Conservation (phyloP, 768 basidiomycete genomes). For the Amanita rimosa region DNA sequence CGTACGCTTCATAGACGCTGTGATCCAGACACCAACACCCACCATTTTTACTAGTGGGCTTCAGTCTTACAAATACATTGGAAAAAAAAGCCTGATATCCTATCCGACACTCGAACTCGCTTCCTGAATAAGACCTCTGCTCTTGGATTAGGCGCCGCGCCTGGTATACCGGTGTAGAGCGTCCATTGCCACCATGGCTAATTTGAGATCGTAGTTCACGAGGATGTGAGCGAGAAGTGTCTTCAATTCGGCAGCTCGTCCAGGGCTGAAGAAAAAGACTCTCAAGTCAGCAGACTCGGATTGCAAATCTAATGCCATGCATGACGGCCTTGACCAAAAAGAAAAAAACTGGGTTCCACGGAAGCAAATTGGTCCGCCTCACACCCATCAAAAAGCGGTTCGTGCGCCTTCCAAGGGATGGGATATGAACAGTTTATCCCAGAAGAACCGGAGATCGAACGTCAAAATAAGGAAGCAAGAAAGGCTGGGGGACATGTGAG, state of each 20-base stretch:
- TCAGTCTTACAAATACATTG: too few relatives aligned
- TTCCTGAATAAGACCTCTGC: constrained; percentile 25
- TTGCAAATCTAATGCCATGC: constrained; percentile 6
- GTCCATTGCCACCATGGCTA: constrained; percentile 13
- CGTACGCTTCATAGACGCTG: too few relatives aligned
- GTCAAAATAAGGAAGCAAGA: constrained; percentile 13
- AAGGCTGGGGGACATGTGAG: constrained; percentile 51
- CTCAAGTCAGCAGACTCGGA: not conserved
- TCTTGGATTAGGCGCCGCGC: constrained; percentile 16
- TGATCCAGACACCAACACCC: too few relatives aligned
- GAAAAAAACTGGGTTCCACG: constrained; percentile 15
- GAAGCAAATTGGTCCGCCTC: constrained; percentile 23
- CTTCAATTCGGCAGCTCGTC: constrained; percentile 22
- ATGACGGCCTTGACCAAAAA: constrained; percentile 21
- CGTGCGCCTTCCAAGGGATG: constrained; percentile 69
- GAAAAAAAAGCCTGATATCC: too few relatives aligned
- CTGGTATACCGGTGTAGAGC: constrained; percentile 5
- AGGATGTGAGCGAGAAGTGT: constrained; percentile 20
- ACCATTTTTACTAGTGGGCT: too few relatives aligned
- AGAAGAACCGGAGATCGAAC: constrained; percentile 17
- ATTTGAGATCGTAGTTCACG: constrained; percentile 22
- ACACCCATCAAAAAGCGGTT: constrained; percentile 75
- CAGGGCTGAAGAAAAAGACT: constrained; percentile 15
- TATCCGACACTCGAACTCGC: not conserved
- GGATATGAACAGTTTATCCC: constrained; percentile 62